These are phyloP conservation scores for Stagonosporopsis rhizophila DNA, from an alignment of 2,329 filamentous ascomycete species.

Conservation along the genomic window DNA sequence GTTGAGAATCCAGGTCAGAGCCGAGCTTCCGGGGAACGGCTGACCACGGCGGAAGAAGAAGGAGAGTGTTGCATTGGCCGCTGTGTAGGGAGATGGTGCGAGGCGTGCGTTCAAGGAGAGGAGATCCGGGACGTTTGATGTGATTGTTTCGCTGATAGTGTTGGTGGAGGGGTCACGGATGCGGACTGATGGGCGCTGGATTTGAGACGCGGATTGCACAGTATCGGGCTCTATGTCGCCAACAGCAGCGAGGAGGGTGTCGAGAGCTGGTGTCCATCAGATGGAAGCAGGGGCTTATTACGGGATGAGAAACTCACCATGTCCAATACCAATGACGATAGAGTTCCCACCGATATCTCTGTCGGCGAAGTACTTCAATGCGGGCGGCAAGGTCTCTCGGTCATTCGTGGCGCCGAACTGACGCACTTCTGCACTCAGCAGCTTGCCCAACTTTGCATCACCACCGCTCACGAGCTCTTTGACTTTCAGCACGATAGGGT, in stretches of 20 bases:
- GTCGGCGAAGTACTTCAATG: constrained; percentile 27
- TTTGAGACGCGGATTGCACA: constrained; percentile 19
- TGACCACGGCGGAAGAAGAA: constrained; percentile 26
- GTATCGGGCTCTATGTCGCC: constrained; percentile 24
- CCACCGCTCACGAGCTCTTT: constrained; percentile 45
- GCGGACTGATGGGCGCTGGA: constrained; percentile 21
- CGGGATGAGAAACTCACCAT: constrained; percentile 3
- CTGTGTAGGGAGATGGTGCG: constrained; percentile 1
- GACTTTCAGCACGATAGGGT: constrained; percentile 51
- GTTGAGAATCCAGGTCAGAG: constrained; percentile 25
- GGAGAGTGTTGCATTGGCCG: constrained; percentile 19
- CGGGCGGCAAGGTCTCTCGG: constrained; percentile 23
- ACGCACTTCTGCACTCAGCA: constrained; percentile 41
- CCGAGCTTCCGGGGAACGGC: constrained; percentile 24
- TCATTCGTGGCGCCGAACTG: constrained; percentile 19
- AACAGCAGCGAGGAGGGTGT: constrained; percentile 28
- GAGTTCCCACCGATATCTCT: constrained; percentile 26
- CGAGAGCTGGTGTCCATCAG: constrained; percentile 15
- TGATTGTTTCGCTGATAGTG: constrained; percentile 4
- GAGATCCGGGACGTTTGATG: constrained; percentile 57
- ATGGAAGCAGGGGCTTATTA: no score
- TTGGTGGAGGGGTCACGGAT: constrained; percentile 15
- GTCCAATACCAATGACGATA: constrained; percentile 29
- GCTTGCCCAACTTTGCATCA: constrained; percentile 44
- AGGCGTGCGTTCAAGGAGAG: constrained; percentile 49